Conservation (phyloP, 2,329 filamentous ascomycete species). For the Aspergillus hiratsukae region DNA sequence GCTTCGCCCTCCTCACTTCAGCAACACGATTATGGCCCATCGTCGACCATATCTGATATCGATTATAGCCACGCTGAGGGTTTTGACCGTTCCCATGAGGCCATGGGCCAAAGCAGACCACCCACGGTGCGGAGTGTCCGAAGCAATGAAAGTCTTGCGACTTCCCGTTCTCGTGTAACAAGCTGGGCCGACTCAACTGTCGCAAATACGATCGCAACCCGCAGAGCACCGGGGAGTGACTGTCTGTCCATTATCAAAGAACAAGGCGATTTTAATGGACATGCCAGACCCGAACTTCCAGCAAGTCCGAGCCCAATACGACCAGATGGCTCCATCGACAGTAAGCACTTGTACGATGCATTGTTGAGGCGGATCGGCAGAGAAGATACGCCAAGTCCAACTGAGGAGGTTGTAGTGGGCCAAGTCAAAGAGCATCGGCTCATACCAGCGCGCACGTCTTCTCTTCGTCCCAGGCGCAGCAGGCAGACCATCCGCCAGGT, state of each 20-base stretch:
- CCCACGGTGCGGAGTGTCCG: conserved; percentile 21
- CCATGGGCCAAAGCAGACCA: not conserved
- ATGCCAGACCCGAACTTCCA: not conserved
- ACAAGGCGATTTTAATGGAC: conserved; percentile 25
- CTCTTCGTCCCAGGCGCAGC: conserved; percentile 20
- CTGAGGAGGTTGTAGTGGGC: conserved; percentile 24
- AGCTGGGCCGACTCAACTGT: conserved; percentile 47
- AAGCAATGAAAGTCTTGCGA: conserved; percentile 32
- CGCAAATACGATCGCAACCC: conserved; percentile 36
- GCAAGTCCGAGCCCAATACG: not conserved
- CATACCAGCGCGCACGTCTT: conserved; percentile 26
- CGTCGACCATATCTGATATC: not conserved
- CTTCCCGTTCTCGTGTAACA: conserved; percentile 42
- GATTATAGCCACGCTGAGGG: conserved; percentile 5
- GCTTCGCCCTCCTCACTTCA: conserved; percentile 18
- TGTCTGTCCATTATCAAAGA: conserved; percentile 44
- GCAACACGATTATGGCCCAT: conserved; percentile 2
- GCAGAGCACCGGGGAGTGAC: conserved; percentile 30
- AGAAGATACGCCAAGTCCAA: conserved; percentile 11
- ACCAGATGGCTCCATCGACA: conserved; percentile 28
- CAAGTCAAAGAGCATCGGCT: conserved; percentile 28
- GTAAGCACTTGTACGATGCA: conserved; percentile 41
- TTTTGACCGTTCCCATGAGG: not conserved
- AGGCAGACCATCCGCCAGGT: conserved; percentile 28
- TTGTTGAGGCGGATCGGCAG: conserved; percentile 39